Evolutionary conservation across 2,329 filamentous ascomycete species (phyloP), one percentile per base, ranked within the genome.

Genomic region (Neopestalotiopsis clavispora): DNA sequence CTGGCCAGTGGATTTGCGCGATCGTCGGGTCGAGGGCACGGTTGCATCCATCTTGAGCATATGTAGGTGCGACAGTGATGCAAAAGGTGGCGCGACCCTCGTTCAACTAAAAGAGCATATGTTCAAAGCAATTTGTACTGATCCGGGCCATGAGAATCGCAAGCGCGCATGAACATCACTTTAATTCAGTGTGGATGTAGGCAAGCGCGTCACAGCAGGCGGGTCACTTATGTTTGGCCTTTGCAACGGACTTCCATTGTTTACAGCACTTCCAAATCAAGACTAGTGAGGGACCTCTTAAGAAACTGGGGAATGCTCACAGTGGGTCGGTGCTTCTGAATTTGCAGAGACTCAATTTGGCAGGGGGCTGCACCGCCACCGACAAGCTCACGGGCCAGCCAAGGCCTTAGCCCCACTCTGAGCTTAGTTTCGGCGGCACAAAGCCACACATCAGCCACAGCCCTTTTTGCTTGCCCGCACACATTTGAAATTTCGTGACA

Each of bases 1-100:
- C 77, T 78, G 79, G 20, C 90, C 91, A 70, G 93, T 89, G n/a
- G 93, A 95, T 78, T 93, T 93, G 77, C 92, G 89, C 75, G 88
- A 80, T 66, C 88, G 85, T 74, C 89, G 84, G 72, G 84, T 86
- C 56, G 87, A 81, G 57, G 88, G 87, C 68, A 89, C 72, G n/a
- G 88, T 87, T 61, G 79, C 74, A 72, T 87, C 84, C 67, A 80
- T 75, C 20, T 38, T 52, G 45, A 52, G 17, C n/a, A 20, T 14
- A 52, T 52, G n/a, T 52, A n/a, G 59, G 59, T 17, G 30, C 28
- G 59, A 40, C 59, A 61, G 17, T 38, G 17, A 34, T 61, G 14
- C 4, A n/a, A 34, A 28, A 13, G 12, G 28, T 20, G 32, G n/a
- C 28, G 59, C 59, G 32, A 61, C 59, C n/a, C 30, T 20, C 13